phyloP scores from a whole-genome alignment of 2,329 filamentous ascomycete genomes.

The Fusarium keratoplasticum region DNA sequence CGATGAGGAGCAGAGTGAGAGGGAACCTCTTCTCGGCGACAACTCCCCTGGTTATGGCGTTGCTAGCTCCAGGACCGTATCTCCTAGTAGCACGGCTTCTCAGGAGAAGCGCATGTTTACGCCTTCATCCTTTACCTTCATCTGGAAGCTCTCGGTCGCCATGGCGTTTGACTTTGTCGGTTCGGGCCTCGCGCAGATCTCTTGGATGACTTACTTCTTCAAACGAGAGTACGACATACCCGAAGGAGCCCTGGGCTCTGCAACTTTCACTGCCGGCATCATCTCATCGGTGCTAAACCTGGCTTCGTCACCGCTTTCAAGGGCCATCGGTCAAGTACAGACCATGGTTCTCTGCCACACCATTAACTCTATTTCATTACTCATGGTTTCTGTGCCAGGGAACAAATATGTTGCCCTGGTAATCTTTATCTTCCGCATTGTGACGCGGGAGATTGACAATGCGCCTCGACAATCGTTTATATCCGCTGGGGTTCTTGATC shows the following conservation, averaged over 20 bases:
- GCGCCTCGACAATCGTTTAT: slow-evolving; percentile 38
- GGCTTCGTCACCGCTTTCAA: slow-evolving; percentile 29
- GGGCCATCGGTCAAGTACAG: slow-evolving; percentile 33
- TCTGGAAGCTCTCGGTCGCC: slow-evolving; percentile 38
- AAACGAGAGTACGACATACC: slow-evolving; percentile 39
- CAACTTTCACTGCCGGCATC: slow-evolving; percentile 37
- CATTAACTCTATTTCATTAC: slow-evolving; percentile 32
- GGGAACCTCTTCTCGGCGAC: slow-evolving; percentile 18
- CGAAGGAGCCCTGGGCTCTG: slow-evolving; percentile 31
- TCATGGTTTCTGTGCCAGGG: slow-evolving; percentile 32
- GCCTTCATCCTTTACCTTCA: slow-evolving; percentile 27
- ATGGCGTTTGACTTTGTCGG: slow-evolving; percentile 37
- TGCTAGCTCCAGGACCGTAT: neutral
- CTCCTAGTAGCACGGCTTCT: neutral
- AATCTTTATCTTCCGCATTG: slow-evolving; percentile 39
- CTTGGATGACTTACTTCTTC: slow-evolving; percentile 42
- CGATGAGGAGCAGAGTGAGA: neutral
- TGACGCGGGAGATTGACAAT: slow-evolving; percentile 37
- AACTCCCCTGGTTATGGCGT: slow-evolving; percentile 13
- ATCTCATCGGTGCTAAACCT: slow-evolving; percentile 39
- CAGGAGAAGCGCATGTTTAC: slow-evolving; percentile 27
- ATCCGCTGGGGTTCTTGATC: slow-evolving; percentile 32
- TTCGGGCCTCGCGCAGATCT: slow-evolving; percentile 38
- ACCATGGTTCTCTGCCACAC: slow-evolving; percentile 41
- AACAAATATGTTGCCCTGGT: slow-evolving; percentile 35